Conservation (phyloP, 2,329 filamentous ascomycete species). For the Fusarium algeriense region DNA sequence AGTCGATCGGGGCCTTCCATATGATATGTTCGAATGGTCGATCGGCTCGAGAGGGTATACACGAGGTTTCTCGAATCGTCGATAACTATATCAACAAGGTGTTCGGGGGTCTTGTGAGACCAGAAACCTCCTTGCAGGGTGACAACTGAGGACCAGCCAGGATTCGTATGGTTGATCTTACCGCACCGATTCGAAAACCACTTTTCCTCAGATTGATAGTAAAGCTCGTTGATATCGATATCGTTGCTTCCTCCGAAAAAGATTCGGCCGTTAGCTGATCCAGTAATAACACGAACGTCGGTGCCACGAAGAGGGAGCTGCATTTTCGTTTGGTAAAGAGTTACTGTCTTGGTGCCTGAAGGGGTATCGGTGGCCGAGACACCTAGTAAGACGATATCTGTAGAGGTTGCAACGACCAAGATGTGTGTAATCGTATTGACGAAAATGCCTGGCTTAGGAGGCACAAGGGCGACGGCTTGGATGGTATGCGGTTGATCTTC, state of each 20-base stretch:
- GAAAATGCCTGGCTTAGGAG: slow-evolving; percentile 89
- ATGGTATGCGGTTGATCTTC: slow-evolving; percentile 92
- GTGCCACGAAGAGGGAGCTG: slow-evolving; percentile 79
- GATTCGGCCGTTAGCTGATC: slow-evolving; percentile 87
- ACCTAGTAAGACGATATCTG: slow-evolving; percentile 88
- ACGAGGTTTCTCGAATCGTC: slow-evolving; percentile 90
- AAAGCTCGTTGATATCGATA: slow-evolving; percentile 92
- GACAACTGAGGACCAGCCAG: slow-evolving; percentile 75
- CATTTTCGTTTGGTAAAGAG: slow-evolving; percentile 92
- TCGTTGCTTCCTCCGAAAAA: slow-evolving; percentile 88
- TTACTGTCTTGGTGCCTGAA: slow-evolving; percentile 78
- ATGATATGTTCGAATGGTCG: slow-evolving; percentile 91
- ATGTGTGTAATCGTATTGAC: slow-evolving; percentile 87
- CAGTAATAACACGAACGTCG: slow-evolving; percentile 82
- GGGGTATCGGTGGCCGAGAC: slow-evolving; percentile 76
- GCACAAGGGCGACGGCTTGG: slow-evolving; percentile 88
- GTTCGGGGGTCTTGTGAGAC: slow-evolving; percentile 67
- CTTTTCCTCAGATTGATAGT: slow-evolving; percentile 95
- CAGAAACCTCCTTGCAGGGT: slow-evolving; percentile 64
- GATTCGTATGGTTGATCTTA: slow-evolving; percentile 88
- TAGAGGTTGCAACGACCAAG: slow-evolving; percentile 86
- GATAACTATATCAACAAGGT: slow-evolving; percentile 82
- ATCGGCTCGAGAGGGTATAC: slow-evolving; percentile 89
- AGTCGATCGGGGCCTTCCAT: slow-evolving; percentile 76
- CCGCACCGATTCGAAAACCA: slow-evolving; percentile 93